Conservation (phyloP, 1,284 basidiomycete genomes). For the Microbotryum intermedium region DNA sequence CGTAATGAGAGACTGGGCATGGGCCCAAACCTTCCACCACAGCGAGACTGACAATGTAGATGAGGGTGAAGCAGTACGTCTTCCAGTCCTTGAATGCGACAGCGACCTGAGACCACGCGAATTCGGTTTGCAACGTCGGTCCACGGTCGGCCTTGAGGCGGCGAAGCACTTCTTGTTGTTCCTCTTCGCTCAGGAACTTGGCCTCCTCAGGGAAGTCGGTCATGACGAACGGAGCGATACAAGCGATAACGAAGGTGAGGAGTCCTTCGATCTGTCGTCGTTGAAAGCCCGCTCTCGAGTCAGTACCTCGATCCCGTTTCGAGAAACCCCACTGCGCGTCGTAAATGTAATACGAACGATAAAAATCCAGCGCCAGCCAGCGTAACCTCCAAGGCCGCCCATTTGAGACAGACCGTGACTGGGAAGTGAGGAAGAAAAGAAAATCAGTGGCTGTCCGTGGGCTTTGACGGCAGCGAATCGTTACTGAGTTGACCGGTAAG, state of each 20-base stretch:
- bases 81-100: conserved; percentile 40
- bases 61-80: not conserved
- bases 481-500: too few species aligned
- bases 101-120: conserved; percentile 35
- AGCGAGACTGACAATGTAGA: not conserved
- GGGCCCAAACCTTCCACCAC: too few species aligned
- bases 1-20: too few species aligned
- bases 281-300: too few species aligned
- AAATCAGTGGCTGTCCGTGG: too few species aligned
- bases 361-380: conserved; percentile 34
- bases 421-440: too few species aligned
- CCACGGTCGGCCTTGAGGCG: conserved; percentile 42
- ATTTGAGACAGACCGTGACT: conserved; percentile 9
- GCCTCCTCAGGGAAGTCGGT: conserved; percentile 44
- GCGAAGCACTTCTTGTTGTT: conserved; percentile 39
- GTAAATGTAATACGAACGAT: conserved; percentile 26
- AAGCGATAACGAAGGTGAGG: conserved; percentile 39
- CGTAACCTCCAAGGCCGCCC: conserved; percentile 20
- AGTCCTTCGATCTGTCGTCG: conserved; percentile 39
- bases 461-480: too few species aligned
- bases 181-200: conserved; percentile 26
- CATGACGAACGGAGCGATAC: conserved; percentile 35
- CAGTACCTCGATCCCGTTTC: too few species aligned
- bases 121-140: conserved; percentile 35
- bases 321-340: too few species aligned